These are phyloP conservation scores for Fusarium pseudoanthophilum DNA, from an alignment of 2,329 filamentous ascomycete genomes.

Conservation along the genomic window DNA sequence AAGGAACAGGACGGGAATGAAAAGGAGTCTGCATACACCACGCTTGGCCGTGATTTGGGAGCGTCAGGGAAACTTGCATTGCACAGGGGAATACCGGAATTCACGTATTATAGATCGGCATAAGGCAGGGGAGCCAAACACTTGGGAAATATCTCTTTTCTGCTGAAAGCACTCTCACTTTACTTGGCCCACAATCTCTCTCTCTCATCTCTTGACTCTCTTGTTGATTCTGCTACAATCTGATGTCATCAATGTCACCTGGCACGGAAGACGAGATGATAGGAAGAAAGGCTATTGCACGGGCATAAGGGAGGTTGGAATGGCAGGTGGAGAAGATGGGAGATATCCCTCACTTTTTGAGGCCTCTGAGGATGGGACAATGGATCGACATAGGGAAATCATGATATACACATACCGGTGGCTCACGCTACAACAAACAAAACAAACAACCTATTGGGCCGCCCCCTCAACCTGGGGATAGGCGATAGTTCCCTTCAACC, in stretches of 20 bases:
- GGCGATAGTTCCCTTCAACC: background rate
- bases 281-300: background rate
- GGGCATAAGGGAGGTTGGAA: background rate
- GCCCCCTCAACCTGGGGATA: slow-evolving; percentile 8
- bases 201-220: slow-evolving; percentile 18
- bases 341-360: background rate
- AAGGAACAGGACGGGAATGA: slow-evolving; percentile 34
- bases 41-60: slow-evolving; percentile 42
- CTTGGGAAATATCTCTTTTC: slow-evolving; percentile 39
- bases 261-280: slow-evolving; percentile 7
- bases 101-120: slow-evolving; percentile 46
- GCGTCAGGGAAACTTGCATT: slow-evolving; percentile 41
- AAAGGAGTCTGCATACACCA: slow-evolving; percentile 45
- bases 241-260: slow-evolving; percentile 2
- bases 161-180: slow-evolving; percentile 32
- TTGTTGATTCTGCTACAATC: slow-evolving; percentile 4
- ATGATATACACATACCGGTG: slow-evolving; percentile 40
- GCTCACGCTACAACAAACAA: slow-evolving; percentile 33
- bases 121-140: slow-evolving; percentile 41
- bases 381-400: slow-evolving; percentile 35
- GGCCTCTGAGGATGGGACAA: slow-evolving; percentile 22
- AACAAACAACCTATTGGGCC: slow-evolving; percentile 11
- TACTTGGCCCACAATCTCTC: slow-evolving; percentile 17
- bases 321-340: background rate
- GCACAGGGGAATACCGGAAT: slow-evolving; percentile 36